A percentile compares a stretch with the other conserved stretches of the same genome.
Evolutionary conservation across 2,329 filamentous ascomycete species (phyloP).

Genomic region (Talaromyces sp.): DNA sequence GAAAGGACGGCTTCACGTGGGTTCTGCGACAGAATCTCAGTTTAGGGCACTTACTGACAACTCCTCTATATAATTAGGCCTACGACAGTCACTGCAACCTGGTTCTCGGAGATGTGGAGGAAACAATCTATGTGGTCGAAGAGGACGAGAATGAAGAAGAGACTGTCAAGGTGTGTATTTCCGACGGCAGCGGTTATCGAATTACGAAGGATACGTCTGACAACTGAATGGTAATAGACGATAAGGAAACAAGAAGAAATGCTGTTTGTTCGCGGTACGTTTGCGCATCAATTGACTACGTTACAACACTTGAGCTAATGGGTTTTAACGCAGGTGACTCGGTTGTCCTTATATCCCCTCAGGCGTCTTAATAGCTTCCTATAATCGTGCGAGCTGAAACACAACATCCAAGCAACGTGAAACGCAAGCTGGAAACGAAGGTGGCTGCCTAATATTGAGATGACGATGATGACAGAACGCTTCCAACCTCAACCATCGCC

Average conservation of each 20-base stretch:
- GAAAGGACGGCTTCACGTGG: constrained; percentile 88
- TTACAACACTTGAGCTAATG: not conserved
- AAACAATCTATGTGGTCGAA: constrained; percentile 92
- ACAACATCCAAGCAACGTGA: not conserved
- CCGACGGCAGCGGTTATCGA: not conserved
- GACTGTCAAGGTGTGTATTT: constrained; percentile 61
- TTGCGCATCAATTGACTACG: constrained; percentile 16
- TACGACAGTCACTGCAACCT: constrained; percentile 99
- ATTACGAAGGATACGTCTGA: not conserved
- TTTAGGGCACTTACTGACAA: not conserved
- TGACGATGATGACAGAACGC: not conserved
- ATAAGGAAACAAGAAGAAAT: constrained; percentile 97
- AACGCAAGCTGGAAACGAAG: not conserved
- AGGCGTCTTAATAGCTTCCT: constrained; percentile 38
- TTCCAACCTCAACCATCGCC: not conserved
- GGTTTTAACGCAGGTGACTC: constrained; percentile 58
- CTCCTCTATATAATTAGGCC: constrained; percentile 57
- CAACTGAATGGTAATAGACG: constrained; percentile 54
- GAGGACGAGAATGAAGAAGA: constrained; percentile 77
- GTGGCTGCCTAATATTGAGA: not conserved
- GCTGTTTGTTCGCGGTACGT: constrained; percentile 90
- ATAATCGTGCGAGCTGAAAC: not conserved
- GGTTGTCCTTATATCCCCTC: constrained; percentile 68
- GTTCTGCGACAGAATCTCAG: constrained; percentile 31
- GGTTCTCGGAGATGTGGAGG: constrained; percentile 91